Conservation (phyloP, 2,329 filamentous ascomycete genomes). For the Phyllosticta ampelicida region DNA sequence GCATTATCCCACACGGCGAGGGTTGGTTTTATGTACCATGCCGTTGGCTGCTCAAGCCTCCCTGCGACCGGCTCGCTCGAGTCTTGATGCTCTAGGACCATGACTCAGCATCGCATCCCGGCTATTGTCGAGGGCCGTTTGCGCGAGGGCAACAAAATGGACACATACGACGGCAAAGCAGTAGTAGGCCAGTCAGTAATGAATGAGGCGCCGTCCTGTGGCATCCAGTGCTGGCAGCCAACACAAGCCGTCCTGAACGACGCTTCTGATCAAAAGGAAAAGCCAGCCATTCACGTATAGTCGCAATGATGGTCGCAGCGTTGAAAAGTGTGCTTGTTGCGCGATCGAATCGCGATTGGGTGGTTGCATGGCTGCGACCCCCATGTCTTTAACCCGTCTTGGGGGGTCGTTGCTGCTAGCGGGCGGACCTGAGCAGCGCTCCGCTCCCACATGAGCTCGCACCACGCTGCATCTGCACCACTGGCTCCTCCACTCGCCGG, state of each 20-base stretch:
- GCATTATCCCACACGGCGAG: slow-evolving; percentile 2
- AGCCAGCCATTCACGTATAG: not conserved
- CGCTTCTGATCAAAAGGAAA: not conserved
- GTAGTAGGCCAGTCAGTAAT: not conserved
- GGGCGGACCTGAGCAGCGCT: not conserved
- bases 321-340: not conserved
- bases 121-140: not conserved
- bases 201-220: not conserved
- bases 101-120: not conserved
- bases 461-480: not conserved
- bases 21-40: not conserved
- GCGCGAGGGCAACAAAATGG: not conserved
- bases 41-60: slow-evolving; percentile 1
- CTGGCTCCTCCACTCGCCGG: not conserved
- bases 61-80: not conserved
- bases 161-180: not conserved
- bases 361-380: not conserved
- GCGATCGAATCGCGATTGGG: not conserved
- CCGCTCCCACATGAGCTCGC: not conserved
- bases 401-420: not conserved
- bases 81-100: not conserved
- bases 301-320: not conserved
- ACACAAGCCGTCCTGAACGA: not conserved
- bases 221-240: not conserved
- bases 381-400: not conserved